Base-by-base conservation (phyloP, 345 rosid genomes). In the Melaleuca quinquenervia region DNA sequence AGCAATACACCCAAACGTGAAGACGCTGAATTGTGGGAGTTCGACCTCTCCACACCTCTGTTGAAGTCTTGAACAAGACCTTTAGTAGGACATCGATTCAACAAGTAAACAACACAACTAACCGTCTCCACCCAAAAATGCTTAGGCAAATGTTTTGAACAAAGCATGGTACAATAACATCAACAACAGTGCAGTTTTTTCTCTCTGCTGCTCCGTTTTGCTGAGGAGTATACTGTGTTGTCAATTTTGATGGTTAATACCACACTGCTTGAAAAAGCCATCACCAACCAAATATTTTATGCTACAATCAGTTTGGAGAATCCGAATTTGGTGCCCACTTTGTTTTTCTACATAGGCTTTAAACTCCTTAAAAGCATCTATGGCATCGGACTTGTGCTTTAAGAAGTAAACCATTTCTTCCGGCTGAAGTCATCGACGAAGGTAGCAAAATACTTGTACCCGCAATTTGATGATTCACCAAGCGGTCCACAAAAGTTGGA, bases 81-180 rank as follows among this genome's bases (percentile, higher is more conserved):
- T 11, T 18, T 36, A 14, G 49, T 50, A 26, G 82, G 86, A 45
- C 84, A 88, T 18, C 82, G 48, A 55, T 88, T 85, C 82, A 54
- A 51, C 18, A 85, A 29, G 50, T 85, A 83, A 11, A 85, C 44
- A 24, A 52, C 83, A n/a, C 56, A 82, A 18, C 55, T 9, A 14
- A 83, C 84, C 5, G 52, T 84, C 16, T 88, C 58, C 1, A 26
- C 32, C 78, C 36, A 82, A 70, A 88, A 85, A 32, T 18, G 9
- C 54, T 85, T 88, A 3, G 76, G 84, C 50, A 85, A 26, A 22
- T 48, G 36, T 29, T 49, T 88, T 0, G 18, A 10, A 50, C 22
- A 26, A 21, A 88, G 15, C 85, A 88, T 88, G 24, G 58, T 58
- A 24, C 84, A n/a, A 87, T 74, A 52, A 62, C 62, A 26, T 87